Percentiles rank a stretch among this genome's conserved stretches.
Evolutionary conservation across 2,329 filamentous ascomycete genomes (phyloP).

Genomic region (Colletotrichum spaethianum): DNA sequence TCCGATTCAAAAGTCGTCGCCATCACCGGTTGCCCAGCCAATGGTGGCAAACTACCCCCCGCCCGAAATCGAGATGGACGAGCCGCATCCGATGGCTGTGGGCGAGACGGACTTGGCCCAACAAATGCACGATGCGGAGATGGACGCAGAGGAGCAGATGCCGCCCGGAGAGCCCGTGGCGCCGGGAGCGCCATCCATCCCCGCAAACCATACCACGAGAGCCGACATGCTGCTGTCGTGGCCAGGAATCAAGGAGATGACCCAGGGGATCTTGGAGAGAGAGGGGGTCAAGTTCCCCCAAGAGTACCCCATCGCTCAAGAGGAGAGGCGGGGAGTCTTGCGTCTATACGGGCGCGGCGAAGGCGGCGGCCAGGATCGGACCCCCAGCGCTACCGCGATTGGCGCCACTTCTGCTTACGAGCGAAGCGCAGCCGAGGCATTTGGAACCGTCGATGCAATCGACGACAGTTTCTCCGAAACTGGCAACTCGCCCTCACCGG

Average conservation of each 20-base stretch:
- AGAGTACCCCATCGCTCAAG: slow-evolving; percentile 83
- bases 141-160: slow-evolving; percentile 59
- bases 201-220: slow-evolving; percentile 90
- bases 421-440: slow-evolving; percentile 48
- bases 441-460: slow-evolving; percentile 57
- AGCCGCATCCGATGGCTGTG: slow-evolving; percentile 46
- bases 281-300: slow-evolving; percentile 70
- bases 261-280: slow-evolving; percentile 63
- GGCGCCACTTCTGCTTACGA: slow-evolving; percentile 44
- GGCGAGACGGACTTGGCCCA: slow-evolving; percentile 42
- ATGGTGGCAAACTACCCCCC: slow-evolving; percentile 5
- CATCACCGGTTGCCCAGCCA: slow-evolving; percentile 1
- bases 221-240: slow-evolving; percentile 85
- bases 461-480: slow-evolving; percentile 65
- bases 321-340: slow-evolving; percentile 81
- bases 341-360: slow-evolving; percentile 86
- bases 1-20: slow-evolving; percentile 20
- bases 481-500: slow-evolving; percentile 67
- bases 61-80: not conserved
- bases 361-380: slow-evolving; percentile 70
- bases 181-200: slow-evolving; percentile 78
- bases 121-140: slow-evolving; percentile 55
- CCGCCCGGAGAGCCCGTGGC: slow-evolving; percentile 64
- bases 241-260: slow-evolving; percentile 77
- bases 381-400: slow-evolving; percentile 19